Percentiles rank a stretch among this genome's conserved stretches.
Evolutionary conservation across 371 early-diverging fungal species (phyloP).

Genomic region (Circinella umbellata): DNA sequence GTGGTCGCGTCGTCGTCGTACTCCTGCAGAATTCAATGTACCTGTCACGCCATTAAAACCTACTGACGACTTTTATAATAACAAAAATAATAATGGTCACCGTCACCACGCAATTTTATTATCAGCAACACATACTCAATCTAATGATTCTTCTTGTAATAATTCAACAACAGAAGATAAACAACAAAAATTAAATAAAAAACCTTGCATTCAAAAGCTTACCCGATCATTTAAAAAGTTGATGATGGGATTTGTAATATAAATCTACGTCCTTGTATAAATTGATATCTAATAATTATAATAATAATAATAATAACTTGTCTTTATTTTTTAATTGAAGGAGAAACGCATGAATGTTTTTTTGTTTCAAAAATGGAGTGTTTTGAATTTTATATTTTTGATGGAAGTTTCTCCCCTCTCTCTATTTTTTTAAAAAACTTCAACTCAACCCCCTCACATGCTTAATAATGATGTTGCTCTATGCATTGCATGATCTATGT

Average conservation of each 20-base stretch:
- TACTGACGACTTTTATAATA: neutral
- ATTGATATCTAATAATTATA: too few species aligned
- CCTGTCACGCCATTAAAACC: constrained; percentile 3
- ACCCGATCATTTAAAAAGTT: constrained; percentile 4
- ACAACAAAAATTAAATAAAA: neutral
- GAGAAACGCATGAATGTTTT: too few species aligned
- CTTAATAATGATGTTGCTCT: too few species aligned
- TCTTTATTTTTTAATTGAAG: too few species aligned
- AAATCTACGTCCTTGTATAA: too few species aligned
- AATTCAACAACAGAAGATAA: neutral
- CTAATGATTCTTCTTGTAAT: neutral
- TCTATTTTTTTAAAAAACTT: too few species aligned
- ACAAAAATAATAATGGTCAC: neutral
- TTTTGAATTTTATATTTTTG: too few species aligned
- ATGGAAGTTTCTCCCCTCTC: too few species aligned
- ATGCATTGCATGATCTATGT: too few species aligned
- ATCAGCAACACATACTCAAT: neutral
- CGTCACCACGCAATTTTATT: neutral
- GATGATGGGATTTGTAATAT: neutral
- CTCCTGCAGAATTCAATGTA: neutral
- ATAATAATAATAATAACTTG: too few species aligned
- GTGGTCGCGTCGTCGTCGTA: neutral
- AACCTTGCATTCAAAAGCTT: neutral
- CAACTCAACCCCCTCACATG: too few species aligned
- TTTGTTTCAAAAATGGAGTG: too few species aligned